Evolutionary conservation across 495 filamentous ascomycete species (phyloP).

Genomic region (Tuber aestivum): DNA sequence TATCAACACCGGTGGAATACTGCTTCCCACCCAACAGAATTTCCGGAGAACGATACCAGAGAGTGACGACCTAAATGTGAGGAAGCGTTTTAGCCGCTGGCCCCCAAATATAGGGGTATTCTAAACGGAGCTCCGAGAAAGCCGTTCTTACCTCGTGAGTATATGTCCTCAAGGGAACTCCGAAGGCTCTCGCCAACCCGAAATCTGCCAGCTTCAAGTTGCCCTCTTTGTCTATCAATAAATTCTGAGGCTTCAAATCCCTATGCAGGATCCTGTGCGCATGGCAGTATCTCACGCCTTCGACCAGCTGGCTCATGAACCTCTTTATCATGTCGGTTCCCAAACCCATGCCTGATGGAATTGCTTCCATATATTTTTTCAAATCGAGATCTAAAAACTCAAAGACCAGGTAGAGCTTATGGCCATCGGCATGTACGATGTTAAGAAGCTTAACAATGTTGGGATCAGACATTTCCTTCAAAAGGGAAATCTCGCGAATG

Average conservation of each 20-base stretch:
- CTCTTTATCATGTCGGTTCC: constrained; percentile 91
- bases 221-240: constrained; percentile 89
- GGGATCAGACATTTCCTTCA: constrained; percentile 95
- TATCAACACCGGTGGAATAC: constrained; percentile 97
- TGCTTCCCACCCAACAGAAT: constrained; percentile 95
- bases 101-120: background rate
- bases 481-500: constrained; percentile 90
- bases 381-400: constrained; percentile 91
- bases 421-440: constrained; percentile 93
- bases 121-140: background rate
- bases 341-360: constrained; percentile 80
- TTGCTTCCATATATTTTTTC: constrained; percentile 98
- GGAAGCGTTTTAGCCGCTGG: constrained; percentile 1
- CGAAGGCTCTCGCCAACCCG: constrained; percentile 90
- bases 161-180: constrained; percentile 91
- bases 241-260: constrained; percentile 95
- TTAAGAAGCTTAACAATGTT: constrained; percentile 89
- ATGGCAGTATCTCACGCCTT: constrained; percentile 92
- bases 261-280: constrained; percentile 90
- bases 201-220: constrained; percentile 98
- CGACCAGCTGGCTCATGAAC: constrained; percentile 91
- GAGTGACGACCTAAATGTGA: constrained; percentile 69
- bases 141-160: constrained; percentile 70
- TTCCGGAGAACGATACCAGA: constrained; percentile 98
- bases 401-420: constrained; percentile 92